Evolutionary conservation across 371 early-diverging fungal species (phyloP), one percentile per base, ranked within the genome.

Genomic region (Actinomortierella ambigua): DNA sequence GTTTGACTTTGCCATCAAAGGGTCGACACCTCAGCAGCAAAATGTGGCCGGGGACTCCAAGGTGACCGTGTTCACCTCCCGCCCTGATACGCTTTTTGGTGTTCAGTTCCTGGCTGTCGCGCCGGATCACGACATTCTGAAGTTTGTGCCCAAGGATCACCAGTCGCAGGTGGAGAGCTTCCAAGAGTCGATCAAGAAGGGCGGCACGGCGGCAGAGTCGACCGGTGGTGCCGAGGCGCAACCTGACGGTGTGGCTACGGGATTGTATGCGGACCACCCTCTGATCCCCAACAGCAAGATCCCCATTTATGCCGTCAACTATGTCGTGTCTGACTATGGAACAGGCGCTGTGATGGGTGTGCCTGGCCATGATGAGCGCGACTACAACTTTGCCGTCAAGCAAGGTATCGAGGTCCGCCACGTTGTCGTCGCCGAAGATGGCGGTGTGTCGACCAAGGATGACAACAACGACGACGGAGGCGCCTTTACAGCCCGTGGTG

Each of bases 291-390:
- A 54, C 9, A 88, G 83, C 3, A 69, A 75, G 8, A 71, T 94
- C n/a, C 94, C 94, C 1, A 78, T 94, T 17, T 94, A 89, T 55
- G 85, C 90, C 11, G 88, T 91, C 22, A 85, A 85, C 46, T 94
- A 93, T 66, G 94, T 94, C 0, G 70, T 93, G 5, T 80, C 88
- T 0, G 89, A 89, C 48, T 94, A 94, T 68, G 93, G 93, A 1
- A 90, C 93, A 0, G 94, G 94, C 14, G 92, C 93, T 2, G 91
- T 94, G 26, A 94, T 94, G 94, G 93, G 90, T 40, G 94, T 93
- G 2, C 94, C 94, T 8, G 92, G 85, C 5, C 93, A 93, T 64
- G 94, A 94, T 60, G 80, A 83, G 59, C 82, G 93, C 20, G 94
- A 94, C 75, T 84, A 81, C 66, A 84, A 85, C 42, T 93, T 93